Conservation (phyloP, 2,329 filamentous ascomycete species). For the Colletotrichum chrysophilum region DNA sequence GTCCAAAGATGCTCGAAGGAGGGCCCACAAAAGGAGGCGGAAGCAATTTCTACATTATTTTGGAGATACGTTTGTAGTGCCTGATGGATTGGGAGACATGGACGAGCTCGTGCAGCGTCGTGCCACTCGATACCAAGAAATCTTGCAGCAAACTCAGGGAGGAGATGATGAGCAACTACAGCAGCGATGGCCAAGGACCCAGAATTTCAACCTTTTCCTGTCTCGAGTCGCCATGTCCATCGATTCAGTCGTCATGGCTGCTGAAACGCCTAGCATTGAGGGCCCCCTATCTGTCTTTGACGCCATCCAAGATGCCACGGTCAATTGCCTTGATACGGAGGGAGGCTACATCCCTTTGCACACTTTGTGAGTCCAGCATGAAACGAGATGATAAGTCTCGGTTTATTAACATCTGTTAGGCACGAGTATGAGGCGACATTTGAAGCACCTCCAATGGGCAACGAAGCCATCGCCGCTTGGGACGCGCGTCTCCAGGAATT, state of each 20-base stretch:
- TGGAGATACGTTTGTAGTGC: slow-evolving; percentile 18
- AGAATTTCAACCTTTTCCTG: slow-evolving; percentile 13
- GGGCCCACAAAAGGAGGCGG: slow-evolving; percentile 9
- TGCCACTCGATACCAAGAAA: not conserved
- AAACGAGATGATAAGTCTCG: not conserved
- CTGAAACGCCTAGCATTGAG: not conserved
- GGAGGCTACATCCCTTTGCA: slow-evolving; percentile 11
- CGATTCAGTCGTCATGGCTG: slow-evolving; percentile 18
- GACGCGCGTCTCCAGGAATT: slow-evolving; percentile 17
- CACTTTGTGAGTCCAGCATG: slow-evolving; percentile 5
- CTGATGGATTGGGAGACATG: slow-evolving; percentile 20
- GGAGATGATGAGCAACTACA: not conserved
- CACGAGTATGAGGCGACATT: slow-evolving; percentile 21
- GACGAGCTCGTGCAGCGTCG: slow-evolving; percentile 17
- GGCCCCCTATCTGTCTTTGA: slow-evolving; percentile 10
- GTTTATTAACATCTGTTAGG: not conserved
- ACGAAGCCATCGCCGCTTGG: slow-evolving; percentile 7
- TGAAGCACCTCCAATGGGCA: slow-evolving; percentile 15
- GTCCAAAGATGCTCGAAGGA: not conserved
- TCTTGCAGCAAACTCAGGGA: not conserved
- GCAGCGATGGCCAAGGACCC: slow-evolving; percentile 17
- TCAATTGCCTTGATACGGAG: slow-evolving; percentile 5
- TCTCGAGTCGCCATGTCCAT: slow-evolving; percentile 20
- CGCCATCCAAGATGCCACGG: slow-evolving; percentile 3
- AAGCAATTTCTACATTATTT: slow-evolving; percentile 14